These are phyloP conservation scores for Coelastrella sp. DNA, from an alignment of 139 green algal genomes.

Conservation along the genomic window DNA sequence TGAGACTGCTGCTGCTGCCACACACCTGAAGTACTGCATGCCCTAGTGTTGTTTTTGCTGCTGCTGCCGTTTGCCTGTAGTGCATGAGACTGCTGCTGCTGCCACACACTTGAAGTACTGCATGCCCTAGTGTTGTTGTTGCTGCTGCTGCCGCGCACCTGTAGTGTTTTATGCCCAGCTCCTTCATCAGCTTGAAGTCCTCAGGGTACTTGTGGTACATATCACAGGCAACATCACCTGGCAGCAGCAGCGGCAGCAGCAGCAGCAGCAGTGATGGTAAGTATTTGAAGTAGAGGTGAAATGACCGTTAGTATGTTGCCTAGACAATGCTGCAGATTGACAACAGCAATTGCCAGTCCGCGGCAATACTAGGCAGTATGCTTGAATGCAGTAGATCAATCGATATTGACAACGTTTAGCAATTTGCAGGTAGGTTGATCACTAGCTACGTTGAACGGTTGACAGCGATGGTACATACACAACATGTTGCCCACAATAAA, in stretches of 20 bases:
- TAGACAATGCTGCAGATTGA: not conserved
- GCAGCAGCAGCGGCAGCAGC: not conserved
- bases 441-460: too few species aligned
- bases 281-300: not conserved
- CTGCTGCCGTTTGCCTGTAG: too few species aligned
- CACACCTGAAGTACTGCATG: too few species aligned
- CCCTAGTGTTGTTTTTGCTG: too few species aligned
- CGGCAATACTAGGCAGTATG: not conserved
- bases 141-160: not conserved
- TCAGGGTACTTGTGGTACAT: slow-evolving; percentile 60
- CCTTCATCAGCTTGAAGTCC: slow-evolving; percentile 62
- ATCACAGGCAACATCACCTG: slow-evolving; percentile 51
- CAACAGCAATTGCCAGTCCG: too few species aligned
- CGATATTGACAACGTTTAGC: not conserved
- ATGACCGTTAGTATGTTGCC: too few species aligned
- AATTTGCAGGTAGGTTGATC: not conserved
- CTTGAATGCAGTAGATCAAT: not conserved
- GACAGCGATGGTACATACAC: too few species aligned
- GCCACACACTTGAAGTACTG: too few species aligned
- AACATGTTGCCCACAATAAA: too few species aligned
- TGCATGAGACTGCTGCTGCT: too few species aligned
- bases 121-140: too few species aligned
- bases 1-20: too few species aligned
- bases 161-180: slow-evolving; percentile 60
- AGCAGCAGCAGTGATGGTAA: not conserved